A percentile compares a stretch with the other conserved stretches of the same genome.
These are phyloP conservation scores for Salinomyces thailandicus DNA, from an alignment of 2,329 filamentous ascomycete species.

Conservation along the genomic window DNA sequence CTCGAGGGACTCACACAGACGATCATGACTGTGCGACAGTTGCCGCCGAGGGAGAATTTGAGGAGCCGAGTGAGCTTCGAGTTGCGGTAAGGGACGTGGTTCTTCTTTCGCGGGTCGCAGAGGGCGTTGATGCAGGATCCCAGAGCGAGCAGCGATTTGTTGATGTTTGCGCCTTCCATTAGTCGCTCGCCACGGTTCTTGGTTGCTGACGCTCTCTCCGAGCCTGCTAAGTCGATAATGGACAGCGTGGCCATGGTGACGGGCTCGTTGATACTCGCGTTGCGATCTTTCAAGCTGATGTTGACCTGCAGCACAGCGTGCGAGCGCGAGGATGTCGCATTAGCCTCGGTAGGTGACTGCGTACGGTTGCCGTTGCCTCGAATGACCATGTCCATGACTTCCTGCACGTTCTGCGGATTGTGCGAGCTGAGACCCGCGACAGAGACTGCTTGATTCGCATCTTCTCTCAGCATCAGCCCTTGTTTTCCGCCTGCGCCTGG, in stretches of 20 bases:
- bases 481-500: conserved; percentile 73
- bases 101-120: conserved; percentile 81
- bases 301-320: conserved; percentile 98
- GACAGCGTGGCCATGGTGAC: conserved; percentile 97
- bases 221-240: conserved; percentile 94
- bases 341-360: conserved; percentile 92
- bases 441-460: conserved; percentile 84
- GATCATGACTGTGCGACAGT: conserved; percentile 99
- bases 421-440: conserved; percentile 87
- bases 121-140: conserved; percentile 98
- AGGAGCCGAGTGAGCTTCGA: conserved; percentile 91
- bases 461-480: conserved; percentile 84
- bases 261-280: conserved; percentile 83
- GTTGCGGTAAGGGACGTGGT: conserved; percentile 94
- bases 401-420: conserved; percentile 77
- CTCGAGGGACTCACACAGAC: conserved; percentile 96
- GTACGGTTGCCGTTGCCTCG: conserved; percentile 88
- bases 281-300: conserved; percentile 84
- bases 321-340: conserved; percentile 92
- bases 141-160: conserved; percentile 89
- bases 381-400: conserved; percentile 99
- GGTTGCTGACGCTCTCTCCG: conserved; percentile 88
- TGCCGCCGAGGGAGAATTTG: conserved; percentile 94
- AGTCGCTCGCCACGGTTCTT: conserved; percentile 90
- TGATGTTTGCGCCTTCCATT: conserved; percentile 95